phyloP scores from a whole-genome alignment of 1,284 basidiomycete genomes.

The Pseudozyma sp. region DNA sequence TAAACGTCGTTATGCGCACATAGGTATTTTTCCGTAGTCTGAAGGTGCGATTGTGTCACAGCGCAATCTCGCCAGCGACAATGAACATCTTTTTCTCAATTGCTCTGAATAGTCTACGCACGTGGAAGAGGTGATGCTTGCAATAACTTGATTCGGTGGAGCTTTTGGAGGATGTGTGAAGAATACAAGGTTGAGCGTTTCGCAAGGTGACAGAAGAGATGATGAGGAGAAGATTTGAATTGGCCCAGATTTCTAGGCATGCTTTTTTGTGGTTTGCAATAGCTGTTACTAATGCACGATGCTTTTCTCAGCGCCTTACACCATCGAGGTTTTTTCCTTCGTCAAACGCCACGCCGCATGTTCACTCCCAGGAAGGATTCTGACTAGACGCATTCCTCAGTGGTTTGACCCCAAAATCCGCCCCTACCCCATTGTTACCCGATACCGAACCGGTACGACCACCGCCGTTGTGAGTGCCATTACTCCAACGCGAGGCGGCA shows the following conservation, averaged over 20 bases:
- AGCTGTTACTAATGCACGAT: too few species aligned
- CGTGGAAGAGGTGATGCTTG: too few species aligned
- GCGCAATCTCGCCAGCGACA: too few species aligned
- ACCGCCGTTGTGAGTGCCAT: not conserved
- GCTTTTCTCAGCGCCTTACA: not conserved
- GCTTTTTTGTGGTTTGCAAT: too few species aligned
- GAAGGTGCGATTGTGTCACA: too few species aligned
- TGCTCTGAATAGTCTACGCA: too few species aligned
- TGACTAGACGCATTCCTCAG: constrained; percentile 24
- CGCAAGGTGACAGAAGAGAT: not conserved
- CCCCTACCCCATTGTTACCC: not conserved
- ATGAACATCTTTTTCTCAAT: too few species aligned
- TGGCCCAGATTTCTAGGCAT: not conserved
- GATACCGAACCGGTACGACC: not conserved
- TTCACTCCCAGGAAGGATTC: constrained; percentile 37
- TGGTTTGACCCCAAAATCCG: constrained; percentile 9
- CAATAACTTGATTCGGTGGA: not conserved
- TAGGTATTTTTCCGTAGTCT: too few species aligned
- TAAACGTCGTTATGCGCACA: too few species aligned
- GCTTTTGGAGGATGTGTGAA: not conserved
- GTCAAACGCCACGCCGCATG: too few species aligned
- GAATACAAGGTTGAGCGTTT: too few species aligned
- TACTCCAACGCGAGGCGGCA: constrained; percentile 10
- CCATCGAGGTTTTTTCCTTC: too few species aligned
- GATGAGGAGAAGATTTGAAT: not conserved